Percentiles rank a stretch among this genome's conserved stretches.
phyloP scores from a whole-genome alignment of 352 stramenopile species.

The Peronospora belbahrii region DNA sequence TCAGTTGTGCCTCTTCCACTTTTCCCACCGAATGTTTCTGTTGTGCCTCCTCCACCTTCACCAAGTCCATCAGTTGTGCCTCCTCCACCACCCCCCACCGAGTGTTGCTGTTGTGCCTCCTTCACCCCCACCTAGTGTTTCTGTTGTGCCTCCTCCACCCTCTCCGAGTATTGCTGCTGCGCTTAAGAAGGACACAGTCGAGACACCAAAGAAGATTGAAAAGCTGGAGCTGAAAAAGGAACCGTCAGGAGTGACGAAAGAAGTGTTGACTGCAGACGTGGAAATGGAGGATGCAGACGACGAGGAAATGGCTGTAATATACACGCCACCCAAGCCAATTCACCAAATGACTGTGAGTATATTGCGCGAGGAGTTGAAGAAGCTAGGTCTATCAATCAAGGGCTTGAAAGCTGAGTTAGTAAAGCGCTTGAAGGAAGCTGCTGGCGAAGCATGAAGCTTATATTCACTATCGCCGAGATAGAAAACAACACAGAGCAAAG shows the following conservation, averaged over 20 bases:
- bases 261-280: slow-evolving; percentile 27
- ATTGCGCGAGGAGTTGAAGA: slow-evolving; percentile 69
- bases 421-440: slow-evolving; percentile 69
- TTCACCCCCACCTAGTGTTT: slow-evolving; percentile 29
- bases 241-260: slow-evolving; percentile 12
- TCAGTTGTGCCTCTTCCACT: slow-evolving; percentile 23
- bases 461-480: slow-evolving; percentile 18
- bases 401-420: slow-evolving; percentile 79
- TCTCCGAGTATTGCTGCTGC: slow-evolving; percentile 14
- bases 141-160: slow-evolving; percentile 22
- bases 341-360: slow-evolving; percentile 67
- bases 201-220: slow-evolving; percentile 17
- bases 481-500: slow-evolving; percentile 17
- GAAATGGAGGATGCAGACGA: slow-evolving; percentile 47
- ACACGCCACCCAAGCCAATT: slow-evolving; percentile 65
- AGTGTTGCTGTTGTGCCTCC: slow-evolving; percentile 23
- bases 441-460: slow-evolving; percentile 27
- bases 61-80: slow-evolving; percentile 16
- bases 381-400: slow-evolving; percentile 66
- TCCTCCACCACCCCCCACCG: slow-evolving; percentile 28
- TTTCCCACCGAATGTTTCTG: slow-evolving; percentile 27
- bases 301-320: slow-evolving; percentile 26
- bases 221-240: slow-evolving; percentile 19
- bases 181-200: slow-evolving; percentile 9
- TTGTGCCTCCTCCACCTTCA: slow-evolving; percentile 24